Evolutionary conservation across 495 filamentous ascomycete species (phyloP).

Genomic region (Echria macrotheca): DNA sequence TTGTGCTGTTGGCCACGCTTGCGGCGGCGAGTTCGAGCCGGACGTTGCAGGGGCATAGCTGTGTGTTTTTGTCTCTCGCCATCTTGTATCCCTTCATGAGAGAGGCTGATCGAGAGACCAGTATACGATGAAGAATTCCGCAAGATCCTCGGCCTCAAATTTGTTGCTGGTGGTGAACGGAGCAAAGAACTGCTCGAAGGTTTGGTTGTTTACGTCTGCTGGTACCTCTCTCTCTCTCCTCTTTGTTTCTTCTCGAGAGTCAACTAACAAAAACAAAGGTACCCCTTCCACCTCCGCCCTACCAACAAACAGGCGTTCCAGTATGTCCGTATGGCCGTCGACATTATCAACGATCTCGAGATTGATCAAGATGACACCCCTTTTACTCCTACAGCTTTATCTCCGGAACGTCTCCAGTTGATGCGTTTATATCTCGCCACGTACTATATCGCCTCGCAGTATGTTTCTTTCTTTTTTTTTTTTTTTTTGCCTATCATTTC

Average conservation of each 20-base stretch:
- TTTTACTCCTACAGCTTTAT: no score
- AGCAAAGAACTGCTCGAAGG: conserved; percentile 41
- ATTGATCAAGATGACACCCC: conserved; percentile 33
- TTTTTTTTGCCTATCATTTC: no score
- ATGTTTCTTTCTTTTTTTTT: no score
- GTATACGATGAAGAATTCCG: conserved; percentile 48
- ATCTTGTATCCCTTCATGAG: no score
- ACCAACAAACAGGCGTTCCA: conserved; percentile 38
- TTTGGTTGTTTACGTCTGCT: conserved; percentile 40
- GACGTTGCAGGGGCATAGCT: conserved; percentile 39
- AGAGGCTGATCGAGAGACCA: no score
- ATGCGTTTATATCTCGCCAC: conserved; percentile 36
- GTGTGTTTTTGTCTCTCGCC: no score
- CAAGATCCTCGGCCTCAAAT: conserved; percentile 44
- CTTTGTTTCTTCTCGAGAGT: not conserved
- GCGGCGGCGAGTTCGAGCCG: conserved; percentile 38
- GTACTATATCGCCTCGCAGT: conserved; percentile 33
- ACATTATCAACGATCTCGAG: conserved; percentile 41
- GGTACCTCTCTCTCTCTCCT: conserved; percentile 27
- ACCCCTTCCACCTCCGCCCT: conserved; percentile 44
- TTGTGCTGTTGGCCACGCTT: conserved; percentile 41
- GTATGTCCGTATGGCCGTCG: conserved; percentile 43
- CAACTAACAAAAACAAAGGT: conserved; percentile 28
- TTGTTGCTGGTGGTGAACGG: conserved; percentile 43
- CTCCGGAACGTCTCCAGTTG: no score